phyloP scores from a whole-genome alignment of 192 early-diverging fungal species.

The Ambispora gerdemannii region DNA sequence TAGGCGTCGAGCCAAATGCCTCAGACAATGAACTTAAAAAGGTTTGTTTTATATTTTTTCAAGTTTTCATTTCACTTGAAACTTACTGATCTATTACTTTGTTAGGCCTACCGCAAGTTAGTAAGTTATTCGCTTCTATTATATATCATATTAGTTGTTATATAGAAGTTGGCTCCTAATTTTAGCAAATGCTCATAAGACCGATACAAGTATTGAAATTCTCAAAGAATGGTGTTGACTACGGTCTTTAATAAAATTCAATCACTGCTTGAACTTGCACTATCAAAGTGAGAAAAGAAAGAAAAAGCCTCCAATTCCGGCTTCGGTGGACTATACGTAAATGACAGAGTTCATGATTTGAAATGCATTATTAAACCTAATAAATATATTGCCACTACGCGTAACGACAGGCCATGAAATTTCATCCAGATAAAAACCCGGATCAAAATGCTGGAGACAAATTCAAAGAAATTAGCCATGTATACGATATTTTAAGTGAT shows the following conservation, averaged over 20 bases:
- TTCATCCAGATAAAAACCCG: conserved; percentile 83
- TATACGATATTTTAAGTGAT: conserved; percentile 85
- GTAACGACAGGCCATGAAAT: conserved; percentile 52
- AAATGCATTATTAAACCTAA: too few species aligned
- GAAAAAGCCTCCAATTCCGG: too few species aligned
- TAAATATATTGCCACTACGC: neutral
- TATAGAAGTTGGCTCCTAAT: neutral
- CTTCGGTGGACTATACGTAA: too few species aligned
- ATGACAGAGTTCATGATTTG: too few species aligned
- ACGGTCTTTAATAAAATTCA: neutral
- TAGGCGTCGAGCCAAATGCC: conserved; percentile 53
- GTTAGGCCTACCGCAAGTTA: conserved; percentile 56
- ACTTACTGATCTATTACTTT: neutral
- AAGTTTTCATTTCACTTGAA: neutral
- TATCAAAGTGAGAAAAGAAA: neutral
- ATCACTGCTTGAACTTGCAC: neutral
- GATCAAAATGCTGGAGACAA: conserved; percentile 58
- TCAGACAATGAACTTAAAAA: conserved; percentile 48
- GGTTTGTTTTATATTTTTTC: conserved; percentile 3
- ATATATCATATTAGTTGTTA: neutral
- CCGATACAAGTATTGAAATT: neutral
- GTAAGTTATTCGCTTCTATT: conserved; percentile 29
- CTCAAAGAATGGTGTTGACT: neutral
- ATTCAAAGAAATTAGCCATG: conserved; percentile 89
- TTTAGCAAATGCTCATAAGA: neutral